phyloP scores from a whole-genome alignment of 2,329 filamentous ascomycete species.

The Pseudogymnoascus sp. region DNA sequence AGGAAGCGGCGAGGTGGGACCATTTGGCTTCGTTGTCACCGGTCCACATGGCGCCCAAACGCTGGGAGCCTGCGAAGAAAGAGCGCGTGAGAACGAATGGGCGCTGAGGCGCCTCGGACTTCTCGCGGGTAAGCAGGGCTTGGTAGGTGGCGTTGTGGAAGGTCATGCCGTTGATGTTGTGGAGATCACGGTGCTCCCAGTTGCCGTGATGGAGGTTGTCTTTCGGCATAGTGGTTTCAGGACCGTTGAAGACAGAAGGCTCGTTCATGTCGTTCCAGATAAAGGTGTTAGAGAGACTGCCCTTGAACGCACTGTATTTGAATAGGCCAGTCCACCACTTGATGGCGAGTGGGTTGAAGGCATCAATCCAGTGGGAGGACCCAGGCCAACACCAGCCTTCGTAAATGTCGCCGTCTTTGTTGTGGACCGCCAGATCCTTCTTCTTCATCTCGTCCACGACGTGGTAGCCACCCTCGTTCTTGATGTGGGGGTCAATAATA shows the following conservation, averaged over 20 bases:
- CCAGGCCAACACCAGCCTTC: conserved; percentile 99
- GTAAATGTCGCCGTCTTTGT: conserved; percentile 83
- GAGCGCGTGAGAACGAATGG: conserved; percentile 91
- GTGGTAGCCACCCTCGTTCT: conserved; percentile 74
- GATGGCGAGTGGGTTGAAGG: conserved; percentile 85
- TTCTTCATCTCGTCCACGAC: conserved; percentile 76
- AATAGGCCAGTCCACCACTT: conserved; percentile 90
- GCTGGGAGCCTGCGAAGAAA: conserved; percentile 87
- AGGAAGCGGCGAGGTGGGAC: conserved; percentile 80
- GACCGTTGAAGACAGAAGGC: conserved; percentile 96
- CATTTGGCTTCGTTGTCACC: conserved; percentile 94
- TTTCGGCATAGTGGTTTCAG: conserved; percentile 97
- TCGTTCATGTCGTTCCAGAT: conserved; percentile 99
- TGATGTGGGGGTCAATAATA: conserved; percentile 97
- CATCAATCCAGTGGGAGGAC: conserved; percentile 92
- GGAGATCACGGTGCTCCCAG: conserved; percentile 96
- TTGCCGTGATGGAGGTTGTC: conserved; percentile 87
- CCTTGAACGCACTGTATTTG: conserved; percentile 82
- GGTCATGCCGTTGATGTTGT: conserved; percentile 93
- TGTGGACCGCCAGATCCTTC: conserved; percentile 76
- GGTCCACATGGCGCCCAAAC: conserved; percentile 94
- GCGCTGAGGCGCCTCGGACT: conserved; percentile 68
- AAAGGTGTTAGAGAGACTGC: conserved; percentile 78
- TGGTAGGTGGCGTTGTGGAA: conserved; percentile 92
- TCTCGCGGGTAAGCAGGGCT: conserved; percentile 76